Conservation (phyloP, 495 filamentous ascomycete genomes). For the Hypomontagnella submonticulosa region DNA sequence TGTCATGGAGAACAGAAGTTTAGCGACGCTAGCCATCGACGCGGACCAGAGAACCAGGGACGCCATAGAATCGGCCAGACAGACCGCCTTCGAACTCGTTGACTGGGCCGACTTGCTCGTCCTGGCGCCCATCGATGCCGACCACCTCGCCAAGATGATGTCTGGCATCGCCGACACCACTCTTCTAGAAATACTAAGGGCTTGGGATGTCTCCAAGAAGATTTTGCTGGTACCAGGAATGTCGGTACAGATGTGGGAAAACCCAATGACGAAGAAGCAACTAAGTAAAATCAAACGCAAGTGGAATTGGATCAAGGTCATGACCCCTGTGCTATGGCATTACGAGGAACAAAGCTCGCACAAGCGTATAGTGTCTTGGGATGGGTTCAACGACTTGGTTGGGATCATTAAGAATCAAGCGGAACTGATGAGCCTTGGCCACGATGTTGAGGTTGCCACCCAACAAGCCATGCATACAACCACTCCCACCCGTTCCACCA, state of each 20-base stretch:
- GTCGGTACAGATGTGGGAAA: slow-evolving; percentile 85
- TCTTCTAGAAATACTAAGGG: slow-evolving; percentile 76
- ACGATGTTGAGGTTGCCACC: slow-evolving; percentile 65
- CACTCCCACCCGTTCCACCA: slow-evolving; percentile 41
- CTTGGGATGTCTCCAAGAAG: slow-evolving; percentile 86
- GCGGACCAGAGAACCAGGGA: slow-evolving; percentile 49
- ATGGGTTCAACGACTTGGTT: slow-evolving; percentile 71
- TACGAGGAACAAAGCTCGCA: slow-evolving; percentile 63
- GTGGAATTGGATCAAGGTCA: slow-evolving; percentile 83
- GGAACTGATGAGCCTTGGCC: slow-evolving; percentile 69
- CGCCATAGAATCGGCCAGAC: slow-evolving; percentile 57
- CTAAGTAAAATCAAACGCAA: slow-evolving; percentile 80
- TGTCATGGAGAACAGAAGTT: slow-evolving; percentile 57
- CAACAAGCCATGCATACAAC: slow-evolving; percentile 51
- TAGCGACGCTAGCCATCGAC: slow-evolving; percentile 44
- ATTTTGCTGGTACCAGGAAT: slow-evolving; percentile 85
- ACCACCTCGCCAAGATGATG: slow-evolving; percentile 84
- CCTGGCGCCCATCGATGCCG: slow-evolving; percentile 84
- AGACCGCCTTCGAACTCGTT: slow-evolving; percentile 74
- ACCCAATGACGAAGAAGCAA: slow-evolving; percentile 84
- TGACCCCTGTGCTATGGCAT: slow-evolving; percentile 77
- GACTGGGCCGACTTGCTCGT: slow-evolving; percentile 90
- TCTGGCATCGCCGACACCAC: slow-evolving; percentile 79
- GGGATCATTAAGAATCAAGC: slow-evolving; percentile 74
- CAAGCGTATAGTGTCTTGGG: slow-evolving; percentile 70